phyloP scores from a whole-genome alignment of 345 rosid species.

The Boechera divaricarpa region DNA sequence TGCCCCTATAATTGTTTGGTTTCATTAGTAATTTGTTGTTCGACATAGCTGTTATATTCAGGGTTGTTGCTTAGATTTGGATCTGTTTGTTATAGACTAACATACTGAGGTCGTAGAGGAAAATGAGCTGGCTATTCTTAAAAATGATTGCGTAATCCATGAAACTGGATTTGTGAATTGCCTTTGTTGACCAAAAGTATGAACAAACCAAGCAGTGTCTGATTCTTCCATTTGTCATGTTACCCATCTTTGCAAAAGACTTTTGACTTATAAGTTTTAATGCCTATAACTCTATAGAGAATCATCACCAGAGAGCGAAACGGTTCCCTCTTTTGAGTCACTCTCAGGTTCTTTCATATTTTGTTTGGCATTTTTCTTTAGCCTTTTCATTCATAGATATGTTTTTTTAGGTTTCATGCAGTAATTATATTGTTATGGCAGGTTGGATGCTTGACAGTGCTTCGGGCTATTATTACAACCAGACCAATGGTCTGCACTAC shows the following conservation, averaged over 20 bases:
- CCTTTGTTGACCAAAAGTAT: not conserved
- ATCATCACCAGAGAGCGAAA: conserved; percentile 34
- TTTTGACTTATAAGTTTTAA: conserved; percentile 34
- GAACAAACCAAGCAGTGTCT: conserved; percentile 1
- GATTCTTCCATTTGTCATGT: not conserved
- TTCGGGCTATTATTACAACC: conserved; percentile 74
- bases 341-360: conserved; percentile 42
- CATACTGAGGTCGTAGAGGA: not conserved
- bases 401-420: conserved; percentile 39
- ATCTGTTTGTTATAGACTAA: conserved; percentile 19
- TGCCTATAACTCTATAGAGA: conserved; percentile 36
- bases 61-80: conserved; percentile 19
- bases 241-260: conserved; percentile 32
- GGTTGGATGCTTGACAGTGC: conserved; percentile 75
- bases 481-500: conserved; percentile 61
- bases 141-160: not conserved
- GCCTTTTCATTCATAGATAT: conserved; percentile 6
- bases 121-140: not conserved
- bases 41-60: conserved; percentile 4
- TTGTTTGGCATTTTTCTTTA: conserved; percentile 21
- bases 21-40: conserved; percentile 21
- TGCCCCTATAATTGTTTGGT: not conserved
- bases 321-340: conserved; percentile 39
- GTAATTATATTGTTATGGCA: conserved; percentile 48
- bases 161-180: not conserved